These are phyloP conservation scores for Xylaria hypoxylon DNA, from an alignment of 2,329 filamentous ascomycete genomes.

Conservation along the genomic window DNA sequence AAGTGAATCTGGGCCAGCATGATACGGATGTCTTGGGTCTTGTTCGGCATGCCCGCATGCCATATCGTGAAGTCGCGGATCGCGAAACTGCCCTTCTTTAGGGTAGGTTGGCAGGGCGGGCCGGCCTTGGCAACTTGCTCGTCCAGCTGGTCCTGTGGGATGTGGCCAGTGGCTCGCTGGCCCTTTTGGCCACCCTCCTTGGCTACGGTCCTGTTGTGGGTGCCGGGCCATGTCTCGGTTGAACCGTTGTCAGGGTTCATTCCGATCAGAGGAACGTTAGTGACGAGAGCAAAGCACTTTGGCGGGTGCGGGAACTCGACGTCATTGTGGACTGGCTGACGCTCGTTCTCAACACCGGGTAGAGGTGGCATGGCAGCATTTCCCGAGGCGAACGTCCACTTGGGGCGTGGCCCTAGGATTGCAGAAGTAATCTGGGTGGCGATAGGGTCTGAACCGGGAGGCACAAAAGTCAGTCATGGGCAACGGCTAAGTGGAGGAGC, in stretches of 20 bases:
- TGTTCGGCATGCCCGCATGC: constrained; percentile 73
- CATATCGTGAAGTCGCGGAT: constrained; percentile 71
- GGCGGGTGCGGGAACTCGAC: constrained; percentile 67
- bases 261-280: constrained; percentile 65
- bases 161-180: constrained; percentile 64
- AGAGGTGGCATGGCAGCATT: constrained; percentile 67
- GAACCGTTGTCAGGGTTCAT: constrained; percentile 65
- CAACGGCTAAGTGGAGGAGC: constrained; percentile 30
- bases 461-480: not conserved
- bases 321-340: constrained; percentile 70
- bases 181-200: constrained; percentile 61
- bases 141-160: constrained; percentile 57
- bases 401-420: constrained; percentile 65
- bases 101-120: constrained; percentile 62
- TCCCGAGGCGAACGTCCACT: constrained; percentile 69
- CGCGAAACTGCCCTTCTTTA: constrained; percentile 67
- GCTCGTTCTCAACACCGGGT: constrained; percentile 53
- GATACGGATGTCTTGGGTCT: constrained; percentile 62
- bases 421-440: constrained; percentile 67
- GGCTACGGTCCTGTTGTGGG: constrained; percentile 55
- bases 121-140: constrained; percentile 51
- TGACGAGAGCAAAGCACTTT: constrained; percentile 66
- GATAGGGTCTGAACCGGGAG: constrained; percentile 58
- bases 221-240: constrained; percentile 70
- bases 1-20: constrained; percentile 73